A percentile compares a stretch with the other conserved stretches of the same genome.
phyloP scores from a whole-genome alignment of 2,329 filamentous ascomycete genomes.

The Calonectria pteridis region DNA sequence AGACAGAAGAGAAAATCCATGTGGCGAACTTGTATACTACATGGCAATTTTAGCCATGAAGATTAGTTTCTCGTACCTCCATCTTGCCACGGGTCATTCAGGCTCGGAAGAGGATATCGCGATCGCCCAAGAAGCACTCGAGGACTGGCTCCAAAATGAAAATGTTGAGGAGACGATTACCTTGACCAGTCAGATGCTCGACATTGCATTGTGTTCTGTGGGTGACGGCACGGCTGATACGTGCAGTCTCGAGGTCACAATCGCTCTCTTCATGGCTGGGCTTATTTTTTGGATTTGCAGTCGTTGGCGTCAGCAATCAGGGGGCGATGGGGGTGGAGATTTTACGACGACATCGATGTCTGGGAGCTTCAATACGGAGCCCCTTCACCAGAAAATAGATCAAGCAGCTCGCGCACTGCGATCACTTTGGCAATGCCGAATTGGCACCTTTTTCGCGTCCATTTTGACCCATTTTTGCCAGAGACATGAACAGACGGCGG shows the following conservation, averaged over 20 bases:
- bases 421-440: slow-evolving; percentile 6
- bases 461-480: neutral
- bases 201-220: neutral
- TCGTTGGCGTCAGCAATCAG: neutral
- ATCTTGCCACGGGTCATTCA: slow-evolving; percentile 1
- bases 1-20: neutral
- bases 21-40: neutral
- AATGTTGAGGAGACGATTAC: neutral
- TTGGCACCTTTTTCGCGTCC: neutral
- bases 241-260: slow-evolving; percentile 2
- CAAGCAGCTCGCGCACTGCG: neutral
- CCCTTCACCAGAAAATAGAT: slow-evolving; percentile 7
- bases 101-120: slow-evolving; percentile 2
- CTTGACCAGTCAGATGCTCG: neutral
- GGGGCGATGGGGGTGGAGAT: no score
- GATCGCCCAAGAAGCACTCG: neutral
- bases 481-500: neutral
- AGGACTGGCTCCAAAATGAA: slow-evolving; percentile 7
- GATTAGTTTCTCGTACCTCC: slow-evolving; percentile 9
- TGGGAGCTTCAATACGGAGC: neutral
- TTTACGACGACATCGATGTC: neutral
- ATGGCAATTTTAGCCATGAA: neutral
- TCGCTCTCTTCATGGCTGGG: neutral
- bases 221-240: neutral
- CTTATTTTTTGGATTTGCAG: slow-evolving; percentile 7